Evolutionary conservation across 2,329 filamentous ascomycete genomes (phyloP).

Genomic region (Ceratocystis harringtonii): DNA sequence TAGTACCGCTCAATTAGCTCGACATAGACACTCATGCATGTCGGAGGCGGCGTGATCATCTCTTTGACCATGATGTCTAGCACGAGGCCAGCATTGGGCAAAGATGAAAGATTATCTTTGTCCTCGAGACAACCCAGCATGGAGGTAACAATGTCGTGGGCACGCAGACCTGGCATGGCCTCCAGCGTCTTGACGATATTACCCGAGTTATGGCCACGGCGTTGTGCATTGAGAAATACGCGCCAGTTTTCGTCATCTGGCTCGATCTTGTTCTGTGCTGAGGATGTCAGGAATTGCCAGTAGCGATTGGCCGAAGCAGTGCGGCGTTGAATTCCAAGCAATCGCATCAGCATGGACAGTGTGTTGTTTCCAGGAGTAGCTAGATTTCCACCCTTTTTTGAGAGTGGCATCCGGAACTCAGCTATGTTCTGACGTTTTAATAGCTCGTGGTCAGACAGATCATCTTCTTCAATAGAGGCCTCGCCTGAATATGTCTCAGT

Average conservation of each 20-base stretch:
- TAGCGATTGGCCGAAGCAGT: slow-evolving; percentile 54
- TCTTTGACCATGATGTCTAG: slow-evolving; percentile 42
- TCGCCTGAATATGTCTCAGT: background rate
- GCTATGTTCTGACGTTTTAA: background rate
- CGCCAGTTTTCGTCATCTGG: slow-evolving; percentile 62
- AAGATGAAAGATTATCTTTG: slow-evolving; percentile 55
- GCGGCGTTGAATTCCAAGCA: slow-evolving; percentile 44
- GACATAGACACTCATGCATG: slow-evolving; percentile 2
- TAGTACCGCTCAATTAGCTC: slow-evolving; percentile 15
- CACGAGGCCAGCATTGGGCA: slow-evolving; percentile 49
- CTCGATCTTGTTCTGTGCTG: slow-evolving; percentile 36
- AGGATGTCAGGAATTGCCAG: slow-evolving; percentile 54
- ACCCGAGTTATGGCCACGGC: slow-evolving; percentile 48
- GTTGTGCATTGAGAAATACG: slow-evolving; percentile 51
- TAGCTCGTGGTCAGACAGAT: background rate
- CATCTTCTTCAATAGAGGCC: background rate
- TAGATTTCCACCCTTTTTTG: slow-evolving; percentile 19
- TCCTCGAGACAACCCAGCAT: slow-evolving; percentile 48
- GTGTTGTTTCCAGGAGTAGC: slow-evolving; percentile 38
- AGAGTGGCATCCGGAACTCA: background rate
- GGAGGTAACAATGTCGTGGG: slow-evolving; percentile 13
- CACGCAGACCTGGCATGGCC: slow-evolving; percentile 33
- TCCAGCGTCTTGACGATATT: slow-evolving; percentile 45
- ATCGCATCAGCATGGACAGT: slow-evolving; percentile 54
- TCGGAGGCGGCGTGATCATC: slow-evolving; percentile 19